Evolutionary conservation across 2,329 filamentous ascomycete genomes (phyloP), one percentile per base, ranked within the genome.

Genomic region (Clonostachys sp.): DNA sequence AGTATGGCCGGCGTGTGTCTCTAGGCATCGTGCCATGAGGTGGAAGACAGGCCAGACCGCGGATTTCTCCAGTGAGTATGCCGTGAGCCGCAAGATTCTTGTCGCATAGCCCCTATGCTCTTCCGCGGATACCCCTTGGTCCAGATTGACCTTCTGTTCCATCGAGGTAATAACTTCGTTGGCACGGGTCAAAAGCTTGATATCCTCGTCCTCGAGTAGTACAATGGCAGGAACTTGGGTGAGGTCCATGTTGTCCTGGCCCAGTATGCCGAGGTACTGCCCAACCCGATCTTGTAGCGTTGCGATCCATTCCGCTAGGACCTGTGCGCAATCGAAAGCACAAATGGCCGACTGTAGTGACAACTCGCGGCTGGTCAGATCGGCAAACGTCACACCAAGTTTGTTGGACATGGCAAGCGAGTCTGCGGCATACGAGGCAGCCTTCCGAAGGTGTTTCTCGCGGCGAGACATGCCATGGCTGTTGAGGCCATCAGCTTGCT

Each of bases 201-300:
- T 80, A 55, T 99, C 92, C 61, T 97, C 92, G 16, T 94, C 89
- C 59, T 96, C 91, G 2, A 97, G 75, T 5, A 96, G 78, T 82
- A 96, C 90, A 48, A 95, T 87, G 3, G 86, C 89, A 3, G 91
- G 90, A 8, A 95, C 87, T 55, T 91, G 85, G 1, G 77, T 74
- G 45, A 89, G 77, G 57, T 96, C 90, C 34, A 94, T 81, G 0
- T 87, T 79, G 53, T 95, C 88, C 49, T 87, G 85, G 12, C 92
- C 92, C 2, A 97, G 77, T 6, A 96, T 83, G 5, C 92, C 92
- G 6, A 97, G 67, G 58, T 94, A 95, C 5, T 84, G 83, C 0
- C 92, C 92, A n/a, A 96, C 87, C 9, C 94, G 86, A 60, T 96
- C 91, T 64, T 99, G 94, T 5, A 97, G 81, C 2, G 91, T 94